Evolutionary conservation across 2,329 filamentous ascomycete species (phyloP), one percentile per base, ranked within the genome.

Genomic region (Colletotrichum sp.): DNA sequence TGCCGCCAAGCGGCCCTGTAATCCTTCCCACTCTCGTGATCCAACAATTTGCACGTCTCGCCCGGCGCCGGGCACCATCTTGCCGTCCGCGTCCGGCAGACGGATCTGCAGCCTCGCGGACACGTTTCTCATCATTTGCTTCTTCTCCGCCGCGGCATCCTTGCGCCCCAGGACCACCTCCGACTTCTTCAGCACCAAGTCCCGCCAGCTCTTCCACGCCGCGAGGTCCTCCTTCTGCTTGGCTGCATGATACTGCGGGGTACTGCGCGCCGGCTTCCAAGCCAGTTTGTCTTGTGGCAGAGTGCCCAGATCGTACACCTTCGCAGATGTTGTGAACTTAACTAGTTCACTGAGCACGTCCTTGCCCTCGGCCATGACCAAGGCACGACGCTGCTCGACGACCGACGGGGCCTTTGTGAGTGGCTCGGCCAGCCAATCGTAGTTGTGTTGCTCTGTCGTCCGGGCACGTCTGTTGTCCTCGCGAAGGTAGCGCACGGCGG

Each of bases 311-410:
- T 94, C 89, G 77, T 90, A 93, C 12, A 93, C 80, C 74, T 83
- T 86, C 6, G 91, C 88, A 3, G 84, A 83, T 3, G 86, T 85
- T 0, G 90, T 90, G 80, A 95, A 87, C 76, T 88, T 88, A 62
- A 95, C 84, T 62, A 95, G 87, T 81, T 93, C 91, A 70, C 88
- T 86, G 18, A 95, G 87, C 4, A 90, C 90, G 75, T 93, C 92
- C 75, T 88, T 88, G 76, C 90, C 90, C 82, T 95, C 93, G 16
- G 88, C 86, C 6, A 86, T 84, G 16, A 94, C 86, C 51, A 90
- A 83, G 12, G 82, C 84, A 73, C 84, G 84, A 65, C 88, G 85
- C 77, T 89, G 85, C 76, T 90, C 86, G 11, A 86, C 83, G 6
- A 86, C 80, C n/a, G 76, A 82, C n/a, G 76, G 71, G 24, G 85